These are phyloP conservation scores for Cryptomeria japonica DNA, from an alignment of 75 land plant genomes.

Conservation along the genomic window DNA sequence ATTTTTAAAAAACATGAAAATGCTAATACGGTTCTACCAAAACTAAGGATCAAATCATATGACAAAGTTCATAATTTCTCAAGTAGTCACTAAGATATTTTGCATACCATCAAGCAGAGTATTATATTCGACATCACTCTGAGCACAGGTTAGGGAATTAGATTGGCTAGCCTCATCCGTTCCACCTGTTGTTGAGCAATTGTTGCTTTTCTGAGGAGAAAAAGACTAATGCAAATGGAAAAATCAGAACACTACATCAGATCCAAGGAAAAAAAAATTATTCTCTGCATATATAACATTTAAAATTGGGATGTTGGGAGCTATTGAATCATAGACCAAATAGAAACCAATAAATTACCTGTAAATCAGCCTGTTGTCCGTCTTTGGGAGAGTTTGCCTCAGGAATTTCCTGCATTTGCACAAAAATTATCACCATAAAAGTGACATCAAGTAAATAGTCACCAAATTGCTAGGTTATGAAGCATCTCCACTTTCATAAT, in stretches of 20 bases:
- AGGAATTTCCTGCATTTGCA: slow-evolving; percentile 12
- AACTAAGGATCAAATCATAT: background rate
- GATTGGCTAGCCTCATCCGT: background rate
- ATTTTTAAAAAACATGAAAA: background rate
- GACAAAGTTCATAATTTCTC: background rate
- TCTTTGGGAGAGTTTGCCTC: background rate
- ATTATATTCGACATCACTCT: background rate
- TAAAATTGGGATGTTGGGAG: background rate
- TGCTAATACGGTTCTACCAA: background rate
- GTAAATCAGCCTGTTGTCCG: background rate
- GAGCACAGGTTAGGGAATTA: background rate
- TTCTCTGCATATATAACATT: background rate
- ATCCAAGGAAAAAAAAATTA: background rate
- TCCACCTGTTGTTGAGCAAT: background rate
- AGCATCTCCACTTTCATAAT: background rate
- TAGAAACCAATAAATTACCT: background rate
- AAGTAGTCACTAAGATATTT: background rate
- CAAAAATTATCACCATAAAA: background rate
- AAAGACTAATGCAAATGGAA: background rate
- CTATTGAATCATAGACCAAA: no score
- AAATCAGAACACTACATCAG: background rate
- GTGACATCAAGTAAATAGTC: background rate
- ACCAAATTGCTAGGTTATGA: background rate
- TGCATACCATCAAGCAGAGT: background rate
- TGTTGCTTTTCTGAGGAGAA: background rate